These are phyloP conservation scores for Begonia loranthoides DNA, from an alignment of 306 rosid species.

Conservation along the genomic window DNA sequence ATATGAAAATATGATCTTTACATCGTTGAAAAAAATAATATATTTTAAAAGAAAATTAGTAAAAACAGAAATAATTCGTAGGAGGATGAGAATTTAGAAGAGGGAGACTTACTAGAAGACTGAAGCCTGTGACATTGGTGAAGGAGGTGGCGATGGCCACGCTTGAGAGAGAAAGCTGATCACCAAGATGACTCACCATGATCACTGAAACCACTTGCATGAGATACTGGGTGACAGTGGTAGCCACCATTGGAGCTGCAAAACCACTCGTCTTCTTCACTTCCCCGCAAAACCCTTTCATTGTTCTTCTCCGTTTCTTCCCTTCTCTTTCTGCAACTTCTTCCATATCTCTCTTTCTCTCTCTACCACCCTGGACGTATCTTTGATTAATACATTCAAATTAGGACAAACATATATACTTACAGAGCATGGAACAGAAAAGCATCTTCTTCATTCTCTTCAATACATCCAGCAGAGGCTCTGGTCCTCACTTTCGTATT, in stretches of 20 bases:
- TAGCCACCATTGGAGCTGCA: slow-evolving; percentile 1
- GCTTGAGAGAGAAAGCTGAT: not conserved
- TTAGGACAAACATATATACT: too few species aligned
- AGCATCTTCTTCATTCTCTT: too few species aligned
- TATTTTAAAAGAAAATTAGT: not conserved
- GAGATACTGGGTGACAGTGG: not conserved
- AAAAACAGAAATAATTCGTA: too few species aligned
- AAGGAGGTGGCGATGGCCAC: slow-evolving; percentile 3
- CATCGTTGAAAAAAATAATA: too few species aligned
- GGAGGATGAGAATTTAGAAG: not conserved
- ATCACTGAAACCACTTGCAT: not conserved
- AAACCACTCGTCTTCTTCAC: not conserved
- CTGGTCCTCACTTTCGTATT: too few species aligned
- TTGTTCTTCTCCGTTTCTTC: not conserved
- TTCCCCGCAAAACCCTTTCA: not conserved
- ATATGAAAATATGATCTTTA: not conserved
- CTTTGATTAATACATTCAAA: too few species aligned
- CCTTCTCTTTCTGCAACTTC: not conserved
- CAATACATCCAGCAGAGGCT: too few species aligned
- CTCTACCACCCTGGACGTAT: too few species aligned
- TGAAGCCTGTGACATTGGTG: slow-evolving; percentile 4
- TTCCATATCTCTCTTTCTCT: too few species aligned
- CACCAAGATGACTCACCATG: slow-evolving; percentile 3
- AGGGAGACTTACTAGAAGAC: not conserved
- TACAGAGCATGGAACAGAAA: too few species aligned